Conservation (phyloP, 148 eudicot genomes). For the Fagopyrum tataricum region DNA sequence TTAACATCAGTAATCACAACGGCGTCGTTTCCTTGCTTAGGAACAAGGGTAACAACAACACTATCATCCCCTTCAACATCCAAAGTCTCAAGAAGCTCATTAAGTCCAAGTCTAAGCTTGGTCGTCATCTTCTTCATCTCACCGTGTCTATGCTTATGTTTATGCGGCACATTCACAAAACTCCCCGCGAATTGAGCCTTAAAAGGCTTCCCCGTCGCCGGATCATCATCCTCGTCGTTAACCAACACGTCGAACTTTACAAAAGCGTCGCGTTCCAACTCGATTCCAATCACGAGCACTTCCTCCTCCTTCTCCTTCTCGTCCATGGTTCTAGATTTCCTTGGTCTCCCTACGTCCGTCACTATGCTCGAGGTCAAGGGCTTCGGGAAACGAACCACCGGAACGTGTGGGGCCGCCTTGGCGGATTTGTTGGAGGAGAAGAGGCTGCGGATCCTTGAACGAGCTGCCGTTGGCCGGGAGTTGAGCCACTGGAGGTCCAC, state of each 20-base stretch:
- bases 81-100: constrained; percentile 57
- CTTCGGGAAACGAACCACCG: constrained; percentile 31
- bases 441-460: constrained; percentile 21
- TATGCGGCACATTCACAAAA: constrained; percentile 74
- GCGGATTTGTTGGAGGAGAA: constrained; percentile 31
- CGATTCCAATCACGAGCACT: constrained; percentile 41
- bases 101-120: constrained; percentile 48
- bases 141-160: constrained; percentile 34
- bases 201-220: constrained; percentile 25
- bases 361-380: constrained; percentile 33
- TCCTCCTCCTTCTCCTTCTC: constrained; percentile 59
- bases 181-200: constrained; percentile 80
- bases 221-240: constrained; percentile 59
- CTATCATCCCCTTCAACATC: constrained; percentile 76
- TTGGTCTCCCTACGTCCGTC: constrained; percentile 55
- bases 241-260: constrained; percentile 68
- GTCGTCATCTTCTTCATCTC: constrained; percentile 41
- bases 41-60: constrained; percentile 62
- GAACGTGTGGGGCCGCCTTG: constrained; percentile 24
- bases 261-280: constrained; percentile 30
- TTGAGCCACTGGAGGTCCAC: constrained; percentile 56
- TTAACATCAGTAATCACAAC: constrained; percentile 38
- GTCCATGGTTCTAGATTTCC: constrained; percentile 46
- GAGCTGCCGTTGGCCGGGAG: constrained; percentile 29
- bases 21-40: constrained; percentile 31